A percentile compares a stretch with the other conserved stretches of the same genome.
phyloP scores from a whole-genome alignment of 2,329 filamentous ascomycete genomes.

The Arthroderma sp. region DNA sequence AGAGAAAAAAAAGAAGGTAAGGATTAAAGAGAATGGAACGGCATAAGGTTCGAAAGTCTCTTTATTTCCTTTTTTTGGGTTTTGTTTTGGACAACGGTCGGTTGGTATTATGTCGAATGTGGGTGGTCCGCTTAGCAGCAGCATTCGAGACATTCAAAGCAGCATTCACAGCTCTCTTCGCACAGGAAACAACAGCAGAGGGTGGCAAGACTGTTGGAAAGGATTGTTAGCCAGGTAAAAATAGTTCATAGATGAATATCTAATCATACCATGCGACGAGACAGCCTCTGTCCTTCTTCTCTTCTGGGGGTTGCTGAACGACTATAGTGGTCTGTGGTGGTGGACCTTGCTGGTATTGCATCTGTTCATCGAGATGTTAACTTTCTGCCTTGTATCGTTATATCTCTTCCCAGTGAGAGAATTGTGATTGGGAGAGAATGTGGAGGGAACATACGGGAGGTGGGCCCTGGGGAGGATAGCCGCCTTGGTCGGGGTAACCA shows the following conservation, averaged over 20 bases:
- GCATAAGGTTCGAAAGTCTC: no score
- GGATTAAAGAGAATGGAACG: no score
- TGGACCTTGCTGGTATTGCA: conserved; percentile 39
- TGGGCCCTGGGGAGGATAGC: conserved; percentile 20
- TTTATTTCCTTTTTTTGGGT: no score
- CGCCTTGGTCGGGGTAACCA: no score
- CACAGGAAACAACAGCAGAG: conserved; percentile 53
- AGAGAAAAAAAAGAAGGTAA: no score
- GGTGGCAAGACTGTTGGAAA: conserved; percentile 34
- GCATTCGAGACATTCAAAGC: conserved; percentile 47
- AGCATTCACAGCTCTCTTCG: conserved; percentile 52
- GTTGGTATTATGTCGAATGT: no score
- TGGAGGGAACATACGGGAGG: conserved; percentile 16
- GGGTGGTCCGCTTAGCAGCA: conserved; percentile 16
- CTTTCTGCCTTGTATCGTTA: background rate
- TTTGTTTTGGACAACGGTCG: no score
- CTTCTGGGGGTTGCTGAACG: conserved; percentile 13
- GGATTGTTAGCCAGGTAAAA: background rate
- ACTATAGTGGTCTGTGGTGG: conserved; percentile 27
- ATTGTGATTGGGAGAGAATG: background rate
- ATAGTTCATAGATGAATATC: background rate
- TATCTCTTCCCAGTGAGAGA: background rate
- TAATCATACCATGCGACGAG: conserved; percentile 36
- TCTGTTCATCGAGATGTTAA: conserved; percentile 14
- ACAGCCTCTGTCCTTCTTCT: conserved; percentile 40